Evolutionary conservation across 2,329 filamentous ascomycete species (phyloP), one percentile per base, ranked within the genome.

Genomic region (Aspergillus alliaceus): DNA sequence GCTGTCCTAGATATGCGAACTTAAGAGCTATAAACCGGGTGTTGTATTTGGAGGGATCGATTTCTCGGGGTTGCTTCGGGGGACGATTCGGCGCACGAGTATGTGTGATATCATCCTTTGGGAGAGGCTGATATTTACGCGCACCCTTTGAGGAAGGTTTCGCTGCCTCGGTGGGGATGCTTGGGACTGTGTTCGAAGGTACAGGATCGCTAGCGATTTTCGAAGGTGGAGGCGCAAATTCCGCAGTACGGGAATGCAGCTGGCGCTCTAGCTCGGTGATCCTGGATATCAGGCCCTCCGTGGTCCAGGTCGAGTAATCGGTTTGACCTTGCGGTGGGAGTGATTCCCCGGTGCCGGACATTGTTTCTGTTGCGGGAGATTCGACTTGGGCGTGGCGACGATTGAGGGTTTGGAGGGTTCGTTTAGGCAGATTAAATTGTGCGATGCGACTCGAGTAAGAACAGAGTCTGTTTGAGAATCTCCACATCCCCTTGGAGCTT

Each of bases 11-110:
- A 72, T 99, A 99, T 37, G 95, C 93, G 61, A 99, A 87, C 74
- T 97, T 98, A 58, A 99, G 80, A 7, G 93, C 95, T 61, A 99
- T 90, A 59, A 89, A 86, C 47, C 95, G 86, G 1, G 91, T 96
- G 34, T 85, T 84, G 74, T 97, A 96, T 69, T 86, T 89, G 14
- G 86, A 86, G 0, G 90, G 86, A 71, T 98, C 91, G 68, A 96
- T 88, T 51, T 79, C 79, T 60, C 82, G 78, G 59, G 67, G 65
- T 61, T 77, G 80, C 66, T 83, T 71, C 57, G 69, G 58, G 22
- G 70, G 64, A n/a, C 75, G 72, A 51, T 54, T 52, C 7, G 58
- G 56, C 34, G 59, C 59, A 46, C 59, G 62, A 6, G 61, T 60
- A 27, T 66, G 66, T 25, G 66, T 65, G 35, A 67, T 64, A 49